Evolutionary conservation across 179 eudicot species (phyloP).

Genomic region (Corrigiola litoralis): DNA sequence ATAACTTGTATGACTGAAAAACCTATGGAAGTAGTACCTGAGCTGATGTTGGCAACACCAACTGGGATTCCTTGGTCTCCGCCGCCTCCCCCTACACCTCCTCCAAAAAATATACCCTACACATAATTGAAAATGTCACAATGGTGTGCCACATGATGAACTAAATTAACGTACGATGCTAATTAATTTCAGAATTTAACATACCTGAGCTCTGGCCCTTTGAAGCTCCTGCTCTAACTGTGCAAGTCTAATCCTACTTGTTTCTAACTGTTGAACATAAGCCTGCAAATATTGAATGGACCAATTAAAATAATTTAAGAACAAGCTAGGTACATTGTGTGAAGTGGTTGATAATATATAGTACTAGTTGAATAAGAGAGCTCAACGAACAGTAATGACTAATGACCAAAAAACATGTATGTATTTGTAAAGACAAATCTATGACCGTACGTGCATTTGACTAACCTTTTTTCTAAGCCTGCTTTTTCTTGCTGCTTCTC

Average conservation of each 20-base stretch:
- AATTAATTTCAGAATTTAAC: not conserved
- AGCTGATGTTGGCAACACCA: slow-evolving; percentile 53
- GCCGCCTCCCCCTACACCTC: slow-evolving; percentile 56
- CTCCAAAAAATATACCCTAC: slow-evolving; percentile 75
- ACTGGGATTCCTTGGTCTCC: slow-evolving; percentile 63
- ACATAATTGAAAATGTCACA: not conserved
- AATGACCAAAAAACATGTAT: not conserved
- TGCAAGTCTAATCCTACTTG: slow-evolving; percentile 86
- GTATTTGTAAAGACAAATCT: not conserved
- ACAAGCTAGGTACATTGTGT: slow-evolving; percentile 1
- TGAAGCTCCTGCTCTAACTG: slow-evolving; percentile 92
- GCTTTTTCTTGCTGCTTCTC: slow-evolving; percentile 99
- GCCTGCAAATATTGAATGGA: slow-evolving; percentile 46
- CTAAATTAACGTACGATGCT: not conserved
- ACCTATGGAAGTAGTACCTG: slow-evolving; percentile 49
- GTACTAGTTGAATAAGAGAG: slow-evolving; percentile 29
- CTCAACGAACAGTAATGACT: slow-evolving; percentile 23
- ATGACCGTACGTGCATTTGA: slow-evolving; percentile 4
- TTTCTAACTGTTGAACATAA: slow-evolving; percentile 96
- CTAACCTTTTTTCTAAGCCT: slow-evolving; percentile 97
- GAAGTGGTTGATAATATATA: not conserved
- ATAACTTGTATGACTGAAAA: slow-evolving; percentile 10
- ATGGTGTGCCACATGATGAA: not conserved
- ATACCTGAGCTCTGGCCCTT: slow-evolving; percentile 82
- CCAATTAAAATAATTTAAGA: not conserved